Base-by-base conservation (phyloP, 139 green algal species). In the Coccomyxa sp. region DNA sequence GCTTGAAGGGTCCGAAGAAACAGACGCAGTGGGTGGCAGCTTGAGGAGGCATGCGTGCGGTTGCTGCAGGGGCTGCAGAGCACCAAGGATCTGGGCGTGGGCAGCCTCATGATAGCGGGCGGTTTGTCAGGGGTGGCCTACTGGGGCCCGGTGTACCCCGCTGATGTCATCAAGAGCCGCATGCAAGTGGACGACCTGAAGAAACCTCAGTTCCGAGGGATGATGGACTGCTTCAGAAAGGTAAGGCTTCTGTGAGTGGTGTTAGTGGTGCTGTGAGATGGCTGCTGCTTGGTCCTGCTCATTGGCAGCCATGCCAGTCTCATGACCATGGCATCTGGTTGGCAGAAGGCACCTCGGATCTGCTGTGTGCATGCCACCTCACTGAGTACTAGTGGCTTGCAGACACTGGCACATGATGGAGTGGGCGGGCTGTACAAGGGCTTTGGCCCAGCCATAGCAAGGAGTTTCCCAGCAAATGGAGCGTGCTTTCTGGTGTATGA, bases 401-500 rank as follows among this genome's bases (percentile, higher is more conserved):
- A 82, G 78, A 41, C 64, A n/a, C 39, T 75, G 33, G 31, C 33
- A n/a, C 55, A 54, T 35, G 86, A 91, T 33, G 86, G 88, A 18
- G n/a, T 92, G 3, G 71, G 76, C 29, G 89, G 88, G 6, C 73
- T 94, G 16, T 94, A 84, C 79, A 76, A 80, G 36, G 90, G 90
- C 0, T 94, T 91, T 79, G 82, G 35, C 12, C 89, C 88, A 18
- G 86, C 87, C 6, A 77, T 94, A 36, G 78, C 78, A 10, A 77
- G 90, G 8, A 87, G 79, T 70, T 81, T 94, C 6, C 89, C 89
- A 24, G 90, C 90, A 4, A 94, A 94, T 78, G 90, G 84, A 0
- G 78, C 86, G 6, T 90, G 83, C 77, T 94, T 94, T 74, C 44
- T 90, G 12, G 89, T 86, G 22, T 94, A 94, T 75, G 90, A 94